Evolutionary conservation across 345 rosid genomes (phyloP).

Genomic region (Brassica nigra): DNA sequence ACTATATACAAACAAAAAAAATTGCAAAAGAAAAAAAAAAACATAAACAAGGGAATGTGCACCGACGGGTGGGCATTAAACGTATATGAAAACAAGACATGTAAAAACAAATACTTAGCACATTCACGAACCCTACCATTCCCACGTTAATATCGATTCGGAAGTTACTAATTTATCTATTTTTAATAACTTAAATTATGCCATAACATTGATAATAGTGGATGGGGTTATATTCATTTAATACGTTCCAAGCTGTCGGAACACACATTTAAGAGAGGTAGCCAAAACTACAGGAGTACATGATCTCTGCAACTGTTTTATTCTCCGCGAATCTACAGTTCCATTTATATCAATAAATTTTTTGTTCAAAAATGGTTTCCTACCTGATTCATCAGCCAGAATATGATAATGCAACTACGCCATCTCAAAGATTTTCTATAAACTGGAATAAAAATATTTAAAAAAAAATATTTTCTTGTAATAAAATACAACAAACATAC

Average conservation of each 20-base stretch:
- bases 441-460: too few species aligned
- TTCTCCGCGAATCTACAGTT: constrained; percentile 11
- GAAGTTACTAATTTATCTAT: background rate
- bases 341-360: background rate
- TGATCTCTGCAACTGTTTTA: constrained; percentile 27
- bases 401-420: too few species aligned
- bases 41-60: background rate
- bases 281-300: constrained; percentile 1
- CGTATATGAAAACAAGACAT: constrained; percentile 17
- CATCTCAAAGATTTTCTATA: too few species aligned
- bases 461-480: too few species aligned
- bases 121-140: constrained; percentile 31
- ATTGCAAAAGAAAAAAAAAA: background rate
- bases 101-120: constrained; percentile 20
- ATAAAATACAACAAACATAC: too few species aligned
- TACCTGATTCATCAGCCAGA: too few species aligned
- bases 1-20: background rate
- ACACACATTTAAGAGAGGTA: constrained; percentile 23
- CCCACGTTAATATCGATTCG: constrained; percentile 19
- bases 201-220: background rate
- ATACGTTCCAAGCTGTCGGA: constrained; percentile 10
- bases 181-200: background rate
- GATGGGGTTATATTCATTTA: constrained; percentile 13
- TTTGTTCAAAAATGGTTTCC: background rate
- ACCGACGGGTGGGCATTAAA: constrained; percentile 28